Evolutionary conservation across 768 basidiomycete species (phyloP).

Genomic region (Inosperma sp.): DNA sequence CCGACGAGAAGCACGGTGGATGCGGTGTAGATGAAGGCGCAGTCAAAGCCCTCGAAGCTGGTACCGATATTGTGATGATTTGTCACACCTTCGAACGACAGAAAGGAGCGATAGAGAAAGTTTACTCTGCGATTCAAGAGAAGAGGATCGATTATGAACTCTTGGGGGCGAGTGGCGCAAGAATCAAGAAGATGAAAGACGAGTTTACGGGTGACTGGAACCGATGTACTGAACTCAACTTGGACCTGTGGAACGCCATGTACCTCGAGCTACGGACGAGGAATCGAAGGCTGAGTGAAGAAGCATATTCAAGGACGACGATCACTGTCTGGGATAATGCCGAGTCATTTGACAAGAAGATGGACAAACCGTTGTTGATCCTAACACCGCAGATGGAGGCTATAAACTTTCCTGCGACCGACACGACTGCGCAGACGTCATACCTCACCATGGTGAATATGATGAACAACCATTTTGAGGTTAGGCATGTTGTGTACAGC

Average conservation of each 20-base stretch:
- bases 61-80: conserved; percentile 71
- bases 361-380: conserved; percentile 32
- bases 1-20: conserved; percentile 40
- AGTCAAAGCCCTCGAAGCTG: conserved; percentile 52
- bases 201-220: conserved; percentile 46
- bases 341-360: conserved; percentile 17
- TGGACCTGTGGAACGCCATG: conserved; percentile 21
- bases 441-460: conserved; percentile 46
- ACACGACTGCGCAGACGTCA: conserved; percentile 53
- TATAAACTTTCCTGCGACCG: conserved; percentile 59
- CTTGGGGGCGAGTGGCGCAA: conserved; percentile 38
- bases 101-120: conserved; percentile 46
- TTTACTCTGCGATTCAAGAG: conserved; percentile 45
- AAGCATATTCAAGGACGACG: conserved; percentile 45
- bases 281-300: conserved; percentile 40
- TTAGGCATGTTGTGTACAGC: conserved; percentile 47
- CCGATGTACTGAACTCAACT: conserved; percentile 30
- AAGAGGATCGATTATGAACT: conserved; percentile 39
- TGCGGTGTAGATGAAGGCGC: conserved; percentile 51
- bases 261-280: conserved; percentile 37
- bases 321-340: conserved; percentile 43
- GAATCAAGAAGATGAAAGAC: conserved; percentile 49
- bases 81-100: conserved; percentile 60
- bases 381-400: conserved; percentile 55
- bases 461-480: conserved; percentile 29